These are phyloP conservation scores for Phaeosphaeriaceae sp. DNA, from an alignment of 2,329 filamentous ascomycete species.

Conservation along the genomic window DNA sequence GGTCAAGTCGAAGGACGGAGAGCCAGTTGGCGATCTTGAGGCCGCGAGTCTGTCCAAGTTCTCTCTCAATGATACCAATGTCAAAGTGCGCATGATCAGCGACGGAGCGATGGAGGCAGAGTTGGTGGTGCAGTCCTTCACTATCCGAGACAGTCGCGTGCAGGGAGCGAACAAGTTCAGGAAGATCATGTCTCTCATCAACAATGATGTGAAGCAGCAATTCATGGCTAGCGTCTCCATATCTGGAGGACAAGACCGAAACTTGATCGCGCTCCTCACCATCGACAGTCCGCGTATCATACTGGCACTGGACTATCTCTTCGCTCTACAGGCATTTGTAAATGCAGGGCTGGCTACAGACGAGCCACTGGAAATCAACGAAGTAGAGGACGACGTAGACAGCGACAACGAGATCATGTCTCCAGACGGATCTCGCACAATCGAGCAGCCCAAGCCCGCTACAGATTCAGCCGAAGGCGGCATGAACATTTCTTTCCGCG, in stretches of 20 bases:
- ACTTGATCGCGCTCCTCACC: conserved; percentile 87
- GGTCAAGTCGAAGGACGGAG: conserved; percentile 75
- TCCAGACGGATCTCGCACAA: conserved; percentile 35
- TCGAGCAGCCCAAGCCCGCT: conserved; percentile 21
- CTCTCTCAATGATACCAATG: conserved; percentile 87
- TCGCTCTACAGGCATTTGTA: conserved; percentile 85
- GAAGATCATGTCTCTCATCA: conserved; percentile 97
- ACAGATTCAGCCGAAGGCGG: conserved; percentile 48
- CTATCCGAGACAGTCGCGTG: conserved; percentile 89
- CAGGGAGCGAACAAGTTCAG: conserved; percentile 93
- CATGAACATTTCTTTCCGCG: conserved; percentile 83
- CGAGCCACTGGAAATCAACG: conserved; percentile 67
- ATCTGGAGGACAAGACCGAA: conserved; percentile 80
- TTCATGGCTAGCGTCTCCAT: conserved; percentile 98
- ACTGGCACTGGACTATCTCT: conserved; percentile 93
- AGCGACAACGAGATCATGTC: conserved; percentile 46
- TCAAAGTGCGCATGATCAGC: conserved; percentile 92
- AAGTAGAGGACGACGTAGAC: conserved; percentile 56
- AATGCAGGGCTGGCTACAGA: conserved; percentile 68
- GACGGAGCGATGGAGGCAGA: conserved; percentile 93
- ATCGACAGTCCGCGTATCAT: conserved; percentile 95
- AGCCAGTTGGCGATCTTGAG: conserved; percentile 79
- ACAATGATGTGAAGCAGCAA: conserved; percentile 89
- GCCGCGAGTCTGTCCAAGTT: conserved; percentile 89
- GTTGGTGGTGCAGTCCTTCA: conserved; percentile 91